Evolutionary conservation across 768 basidiomycete genomes (phyloP).

Genomic region (Boletus huronensis): DNA sequence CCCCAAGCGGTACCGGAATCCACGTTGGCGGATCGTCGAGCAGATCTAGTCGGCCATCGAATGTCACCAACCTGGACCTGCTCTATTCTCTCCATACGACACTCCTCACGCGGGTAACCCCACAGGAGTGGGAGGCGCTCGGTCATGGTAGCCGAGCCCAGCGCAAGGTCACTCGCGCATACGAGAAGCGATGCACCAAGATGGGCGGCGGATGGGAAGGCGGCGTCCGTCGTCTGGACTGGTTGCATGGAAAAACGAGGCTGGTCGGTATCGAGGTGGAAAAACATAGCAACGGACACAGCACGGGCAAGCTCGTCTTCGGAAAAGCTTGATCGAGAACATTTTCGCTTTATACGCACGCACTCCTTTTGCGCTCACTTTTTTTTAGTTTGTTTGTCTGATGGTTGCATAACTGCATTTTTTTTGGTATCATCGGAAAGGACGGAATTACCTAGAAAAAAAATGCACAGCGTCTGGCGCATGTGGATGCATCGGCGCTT

Average conservation of each 20-base stretch:
- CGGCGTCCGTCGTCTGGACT: constrained; percentile 67
- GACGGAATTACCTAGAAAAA: background rate
- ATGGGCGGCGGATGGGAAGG: constrained; percentile 68
- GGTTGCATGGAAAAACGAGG: constrained; percentile 57
- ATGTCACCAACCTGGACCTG: constrained; percentile 61
- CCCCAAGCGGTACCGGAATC: constrained; percentile 26
- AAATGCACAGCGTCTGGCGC: constrained; percentile 5
- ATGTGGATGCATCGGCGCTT: constrained; percentile 9
- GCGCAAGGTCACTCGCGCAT: constrained; percentile 56
- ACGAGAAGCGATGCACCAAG: constrained; percentile 57
- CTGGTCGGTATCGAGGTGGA: constrained; percentile 61
- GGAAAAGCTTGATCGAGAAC: constrained; percentile 32
- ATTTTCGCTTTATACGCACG: background rate
- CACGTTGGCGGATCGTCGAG: constrained; percentile 25
- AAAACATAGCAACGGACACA: constrained; percentile 37
- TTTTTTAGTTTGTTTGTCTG: background rate
- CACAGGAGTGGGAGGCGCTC: constrained; percentile 61
- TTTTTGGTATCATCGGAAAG: constrained; percentile 3
- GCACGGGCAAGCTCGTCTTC: constrained; percentile 50
- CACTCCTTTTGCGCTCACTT: constrained; percentile 1
- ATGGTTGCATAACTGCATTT: background rate
- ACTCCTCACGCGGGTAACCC: constrained; percentile 53
- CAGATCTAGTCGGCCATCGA: constrained; percentile 23
- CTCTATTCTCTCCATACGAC: constrained; percentile 57
- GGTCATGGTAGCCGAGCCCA: constrained; percentile 55